phyloP scores from a whole-genome alignment of 2,329 filamentous ascomycete genomes.

The Didymella lethalis region DNA sequence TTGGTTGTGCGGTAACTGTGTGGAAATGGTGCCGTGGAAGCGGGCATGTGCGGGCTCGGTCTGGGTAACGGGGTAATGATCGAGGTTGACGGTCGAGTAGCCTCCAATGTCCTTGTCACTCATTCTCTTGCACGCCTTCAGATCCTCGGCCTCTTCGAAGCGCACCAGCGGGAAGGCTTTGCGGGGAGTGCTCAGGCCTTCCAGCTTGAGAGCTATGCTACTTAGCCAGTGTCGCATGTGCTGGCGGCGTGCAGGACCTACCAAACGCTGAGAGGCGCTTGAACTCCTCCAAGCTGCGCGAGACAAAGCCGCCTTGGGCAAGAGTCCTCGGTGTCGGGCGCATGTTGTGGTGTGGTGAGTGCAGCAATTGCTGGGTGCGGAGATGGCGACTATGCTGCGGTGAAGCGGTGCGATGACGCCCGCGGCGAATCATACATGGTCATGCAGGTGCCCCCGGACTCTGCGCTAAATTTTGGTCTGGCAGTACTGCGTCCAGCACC shows the following conservation, averaged over 20 bases:
- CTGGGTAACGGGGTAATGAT: slow-evolving; percentile 63
- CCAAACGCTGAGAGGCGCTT: slow-evolving; percentile 64
- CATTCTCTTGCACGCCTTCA: slow-evolving; percentile 73
- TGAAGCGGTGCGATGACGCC: slow-evolving; percentile 3
- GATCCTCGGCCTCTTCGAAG: slow-evolving; percentile 62
- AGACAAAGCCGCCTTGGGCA: slow-evolving; percentile 63
- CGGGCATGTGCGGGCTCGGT: slow-evolving; percentile 71
- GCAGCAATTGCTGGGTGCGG: slow-evolving; percentile 11
- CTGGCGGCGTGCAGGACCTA: slow-evolving; percentile 45
- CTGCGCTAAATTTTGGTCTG: slow-evolving; percentile 7
- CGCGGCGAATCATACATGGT: slow-evolving; percentile 9
- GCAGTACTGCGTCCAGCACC: slow-evolving; percentile 9
- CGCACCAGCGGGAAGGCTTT: slow-evolving; percentile 70
- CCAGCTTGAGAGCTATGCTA: slow-evolving; percentile 69
- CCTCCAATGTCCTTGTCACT: slow-evolving; percentile 87
- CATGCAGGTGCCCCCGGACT: slow-evolving; percentile 7
- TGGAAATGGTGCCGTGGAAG: slow-evolving; percentile 90
- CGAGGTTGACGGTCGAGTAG: slow-evolving; percentile 76
- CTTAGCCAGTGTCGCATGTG: slow-evolving; percentile 40
- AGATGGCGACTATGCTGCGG: slow-evolving; percentile 6
- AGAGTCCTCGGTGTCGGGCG: slow-evolving; percentile 47
- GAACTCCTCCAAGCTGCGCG: slow-evolving; percentile 66
- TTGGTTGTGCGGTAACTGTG: slow-evolving; percentile 75
- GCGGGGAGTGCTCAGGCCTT: slow-evolving; percentile 71
- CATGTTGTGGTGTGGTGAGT: slow-evolving; percentile 37